Evolutionary conservation across 257 asterid species (phyloP), one percentile per base, ranked within the genome.

Genomic region (Ilex asprella): DNA sequence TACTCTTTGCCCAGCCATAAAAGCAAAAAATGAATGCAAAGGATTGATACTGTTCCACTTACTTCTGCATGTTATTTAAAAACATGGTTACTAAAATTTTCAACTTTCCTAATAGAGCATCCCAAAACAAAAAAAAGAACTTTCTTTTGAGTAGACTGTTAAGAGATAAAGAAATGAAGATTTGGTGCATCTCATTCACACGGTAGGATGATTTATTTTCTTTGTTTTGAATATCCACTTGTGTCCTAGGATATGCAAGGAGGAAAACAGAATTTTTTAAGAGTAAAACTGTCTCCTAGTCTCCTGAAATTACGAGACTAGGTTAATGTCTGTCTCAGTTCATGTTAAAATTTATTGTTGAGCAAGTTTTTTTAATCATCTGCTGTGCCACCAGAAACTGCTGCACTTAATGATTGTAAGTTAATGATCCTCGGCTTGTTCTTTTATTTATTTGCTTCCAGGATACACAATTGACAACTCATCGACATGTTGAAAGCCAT

Each of bases 401-500:
- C 3, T 46, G 52, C 14, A 46, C 52, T 4, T 46, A 16, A n/a
- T 53, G 57, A 53, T 7, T 15, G 30, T 53, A 15, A 7, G 30
- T 6, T 14, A 2, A 32, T 16, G 2, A 47, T 10, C 15, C 39
- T 61, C 64, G 30, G 31, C 43, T 39, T 35, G 5, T 41, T 35
- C 55, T 62, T 0, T 39, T 35, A 56, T 14, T 53, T 14, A 15
- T 53, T 53, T 51, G 5, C 56, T 60, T 66, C 60, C 63, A 93
- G 95, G 96, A 56, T 66, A 73, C 70, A 62, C 63, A 67, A 72
- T 69, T 63, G 46, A 54, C 53, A 14, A 47, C 58, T 50, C 65
- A 62, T 54, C 55, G 29, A 47, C 56, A 16, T 2, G 41, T 35
- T 35, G 70, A 67, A 72, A 64, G 61, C 74, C 63, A 35, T 69